Base-by-base conservation (phyloP, 2,329 filamentous ascomycete species). In the Aspergillus melleus region DNA sequence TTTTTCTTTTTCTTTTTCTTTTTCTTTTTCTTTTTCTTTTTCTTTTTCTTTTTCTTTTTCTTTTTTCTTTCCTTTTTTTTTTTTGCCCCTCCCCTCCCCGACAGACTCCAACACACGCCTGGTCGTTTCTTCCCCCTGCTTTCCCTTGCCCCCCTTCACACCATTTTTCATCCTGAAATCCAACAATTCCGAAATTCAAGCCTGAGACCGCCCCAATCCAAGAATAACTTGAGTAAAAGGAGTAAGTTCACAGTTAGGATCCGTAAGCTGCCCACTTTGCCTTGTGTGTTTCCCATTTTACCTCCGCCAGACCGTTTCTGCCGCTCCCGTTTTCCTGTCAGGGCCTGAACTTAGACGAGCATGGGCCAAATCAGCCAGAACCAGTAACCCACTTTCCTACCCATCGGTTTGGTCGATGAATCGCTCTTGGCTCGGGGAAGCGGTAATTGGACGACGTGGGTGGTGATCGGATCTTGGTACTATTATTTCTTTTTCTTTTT, bases 271-370 rank as follows among this genome's bases (percentile, higher is more conserved):
- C 30, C 49, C 49, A 14, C 49, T 30, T 14, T 51, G 22, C 29
- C 16, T 51, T 51, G 29, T 51, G 16, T 16, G 24, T 51, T 32
- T 51, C 24, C 24, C 12, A 29, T 9, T 51, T 51, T 55, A 47
- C 24, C 24, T 62, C 51, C 54, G 49, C 57, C 44, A 62, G 58
- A 59, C 66, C 66, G 66, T 68, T 68, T 67, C 59, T 67, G 65
- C 64, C 65, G 62, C 64, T 63, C 66, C 65, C 61, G 64, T 66
- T 64, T 62, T 65, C 57, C 65, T 68, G 66, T 66, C 66, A 68
- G 66, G 66, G 66, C 62, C 60, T 66, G 60, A 65, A 66, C 61
- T 59, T 61, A 55, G 58, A 61, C 52, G 58, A 66, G 66, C 66
- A 66, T 66, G 62, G 66, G 60, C 65, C 64, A 68, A 61, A 58